Conservation (phyloP, 2,329 filamentous ascomycete species). For the Penicillium sp. region DNA sequence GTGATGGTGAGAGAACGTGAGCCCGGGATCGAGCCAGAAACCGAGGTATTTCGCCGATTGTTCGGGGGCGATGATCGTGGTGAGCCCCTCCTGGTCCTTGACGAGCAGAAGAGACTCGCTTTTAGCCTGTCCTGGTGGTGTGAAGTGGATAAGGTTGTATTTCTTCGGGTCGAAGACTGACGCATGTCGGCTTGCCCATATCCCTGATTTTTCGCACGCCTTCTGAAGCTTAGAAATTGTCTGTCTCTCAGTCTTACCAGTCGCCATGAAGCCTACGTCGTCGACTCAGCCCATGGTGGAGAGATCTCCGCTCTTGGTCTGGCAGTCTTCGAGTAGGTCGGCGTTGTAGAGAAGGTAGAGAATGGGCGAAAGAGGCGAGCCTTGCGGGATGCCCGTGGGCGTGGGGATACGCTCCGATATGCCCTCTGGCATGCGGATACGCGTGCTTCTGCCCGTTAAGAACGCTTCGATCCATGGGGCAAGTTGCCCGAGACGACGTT, state of each 20-base stretch:
- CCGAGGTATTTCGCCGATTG: slow-evolving; percentile 5
- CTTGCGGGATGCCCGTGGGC: slow-evolving; percentile 23
- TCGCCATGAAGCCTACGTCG: not conserved
- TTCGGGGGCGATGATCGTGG: no score
- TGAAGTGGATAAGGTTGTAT: not conserved
- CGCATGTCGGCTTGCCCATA: not conserved
- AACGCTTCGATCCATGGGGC: not conserved
- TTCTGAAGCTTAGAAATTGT: not conserved
- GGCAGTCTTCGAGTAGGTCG: slow-evolving; percentile 20
- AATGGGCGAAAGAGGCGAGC: slow-evolving; percentile 25
- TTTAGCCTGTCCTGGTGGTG: not conserved
- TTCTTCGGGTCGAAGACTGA: not conserved
- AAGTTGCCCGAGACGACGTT: not conserved
- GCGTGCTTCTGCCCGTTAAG: not conserved
- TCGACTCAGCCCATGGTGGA: slow-evolving; percentile 8
- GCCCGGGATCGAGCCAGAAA: slow-evolving; percentile 9
- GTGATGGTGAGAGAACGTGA: slow-evolving; percentile 1
- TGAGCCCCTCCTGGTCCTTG: no score
- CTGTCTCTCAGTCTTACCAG: not conserved
- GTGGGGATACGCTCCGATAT: not conserved
- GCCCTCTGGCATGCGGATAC: not conserved
- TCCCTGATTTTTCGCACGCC: not conserved
- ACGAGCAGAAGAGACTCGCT: not conserved
- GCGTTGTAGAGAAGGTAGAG: slow-evolving; percentile 30
- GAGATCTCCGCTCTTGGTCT: not conserved